Percentiles rank a stretch among this genome's conserved stretches.
Conservation (phyloP, 345 rosid genomes). For the Eucalyptus erythrocorys region DNA sequence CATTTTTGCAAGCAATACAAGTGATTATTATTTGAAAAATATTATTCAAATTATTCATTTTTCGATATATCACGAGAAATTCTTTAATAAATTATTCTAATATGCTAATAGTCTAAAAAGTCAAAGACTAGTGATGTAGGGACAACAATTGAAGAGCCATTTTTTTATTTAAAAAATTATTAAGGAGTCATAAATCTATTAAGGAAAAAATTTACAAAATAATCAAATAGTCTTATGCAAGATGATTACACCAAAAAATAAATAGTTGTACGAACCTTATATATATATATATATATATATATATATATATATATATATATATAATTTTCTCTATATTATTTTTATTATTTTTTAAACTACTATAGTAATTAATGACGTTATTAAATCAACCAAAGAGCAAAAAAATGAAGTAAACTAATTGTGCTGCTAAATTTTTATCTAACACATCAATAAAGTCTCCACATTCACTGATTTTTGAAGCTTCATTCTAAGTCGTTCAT, state of each 20-base stretch:
- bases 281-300: too few species aligned
- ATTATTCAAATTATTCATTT: too few species aligned
- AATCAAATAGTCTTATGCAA: too few species aligned
- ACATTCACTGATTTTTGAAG: neutral
- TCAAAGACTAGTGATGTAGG: too few species aligned
- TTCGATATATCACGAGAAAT: too few species aligned
- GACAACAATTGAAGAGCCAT: neutral
- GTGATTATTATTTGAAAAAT: too few species aligned
- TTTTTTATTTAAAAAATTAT: too few species aligned
- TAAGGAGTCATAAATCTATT: neutral
- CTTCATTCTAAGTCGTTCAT: neutral
- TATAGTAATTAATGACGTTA: neutral
- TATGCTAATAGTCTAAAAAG: too few species aligned
- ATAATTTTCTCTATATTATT: neutral
- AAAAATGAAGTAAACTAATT: neutral
- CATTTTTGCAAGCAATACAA: too few species aligned
- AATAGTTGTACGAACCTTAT: neutral
- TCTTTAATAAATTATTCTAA: too few species aligned
- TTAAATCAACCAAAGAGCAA: neutral
- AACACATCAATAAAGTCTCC: neutral
- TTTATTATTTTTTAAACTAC: neutral
- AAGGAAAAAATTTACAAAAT: neutral
- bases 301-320: too few species aligned
- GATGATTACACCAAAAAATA: too few species aligned
- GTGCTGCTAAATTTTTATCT: neutral